phyloP scores from a whole-genome alignment of 2,329 filamentous ascomycete species.

The Fusarium dimerum region DNA sequence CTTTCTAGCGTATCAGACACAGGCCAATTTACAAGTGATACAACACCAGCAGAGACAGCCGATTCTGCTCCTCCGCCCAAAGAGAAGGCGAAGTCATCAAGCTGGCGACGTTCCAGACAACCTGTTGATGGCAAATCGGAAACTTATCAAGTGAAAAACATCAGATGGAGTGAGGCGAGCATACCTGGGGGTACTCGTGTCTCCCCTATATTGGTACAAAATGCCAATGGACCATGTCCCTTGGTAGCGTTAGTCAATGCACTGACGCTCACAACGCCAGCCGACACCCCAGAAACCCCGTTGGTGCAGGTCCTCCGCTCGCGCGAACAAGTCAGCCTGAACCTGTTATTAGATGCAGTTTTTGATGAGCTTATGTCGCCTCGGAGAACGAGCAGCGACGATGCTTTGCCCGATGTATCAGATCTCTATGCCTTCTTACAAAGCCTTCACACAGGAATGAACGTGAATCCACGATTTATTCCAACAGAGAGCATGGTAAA shows the following conservation, averaged over 20 bases:
- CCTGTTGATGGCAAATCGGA: conserved; percentile 58
- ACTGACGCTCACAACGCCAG: conserved; percentile 77
- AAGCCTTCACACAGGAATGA: conserved; percentile 93
- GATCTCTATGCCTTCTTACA: conserved; percentile 88
- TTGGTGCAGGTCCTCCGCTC: conserved; percentile 76
- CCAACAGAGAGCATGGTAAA: conserved; percentile 51
- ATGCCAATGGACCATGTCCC: conserved; percentile 92
- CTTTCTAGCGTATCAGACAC: conserved; percentile 54
- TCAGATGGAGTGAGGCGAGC: conserved; percentile 75
- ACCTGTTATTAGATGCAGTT: conserved; percentile 81
- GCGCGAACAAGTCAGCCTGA: conserved; percentile 85
- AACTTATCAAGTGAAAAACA: conserved; percentile 91
- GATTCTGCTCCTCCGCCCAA: conserved; percentile 43
- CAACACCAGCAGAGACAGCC: conserved; percentile 9
- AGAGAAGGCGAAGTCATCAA: conserved; percentile 28
- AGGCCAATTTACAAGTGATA: conserved; percentile 32
- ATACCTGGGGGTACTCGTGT: conserved; percentile 63
- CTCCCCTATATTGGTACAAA: conserved; percentile 91
- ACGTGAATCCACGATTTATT: conserved; percentile 90
- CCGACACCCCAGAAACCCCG: conserved; percentile 62
- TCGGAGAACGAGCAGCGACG: conserved; percentile 61
- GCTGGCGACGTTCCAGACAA: conserved; percentile 42
- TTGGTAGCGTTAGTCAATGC: conserved; percentile 92
- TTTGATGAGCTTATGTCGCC: conserved; percentile 91
- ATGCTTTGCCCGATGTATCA: conserved; percentile 77